A percentile compares a stretch with the other conserved stretches of the same genome.
These are phyloP conservation scores for Backusella parvicylindrica DNA, from an alignment of 192 early-diverging fungal genomes.

Conservation along the genomic window DNA sequence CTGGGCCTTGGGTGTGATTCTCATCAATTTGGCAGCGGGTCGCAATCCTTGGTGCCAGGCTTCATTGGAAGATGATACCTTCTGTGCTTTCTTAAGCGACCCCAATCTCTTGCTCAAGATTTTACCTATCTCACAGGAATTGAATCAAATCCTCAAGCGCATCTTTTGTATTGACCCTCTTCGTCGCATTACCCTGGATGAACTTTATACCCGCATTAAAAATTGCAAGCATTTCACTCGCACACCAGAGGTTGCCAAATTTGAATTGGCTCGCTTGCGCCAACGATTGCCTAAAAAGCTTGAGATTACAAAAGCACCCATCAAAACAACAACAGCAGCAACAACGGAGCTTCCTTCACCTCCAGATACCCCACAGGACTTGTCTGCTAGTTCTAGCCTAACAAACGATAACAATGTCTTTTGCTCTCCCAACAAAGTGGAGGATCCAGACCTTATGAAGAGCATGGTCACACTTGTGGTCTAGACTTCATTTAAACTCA, in stretches of 20 bases:
- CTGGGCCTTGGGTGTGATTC: slow-evolving; percentile 86
- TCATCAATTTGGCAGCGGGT: slow-evolving; percentile 84
- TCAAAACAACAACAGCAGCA: neutral
- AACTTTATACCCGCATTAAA: slow-evolving; percentile 38
- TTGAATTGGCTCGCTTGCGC: slow-evolving; percentile 13
- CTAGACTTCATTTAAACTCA: neutral
- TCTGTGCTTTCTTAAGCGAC: slow-evolving; percentile 64
- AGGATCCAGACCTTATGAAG: slow-evolving; percentile 7
- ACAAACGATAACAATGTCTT: neutral
- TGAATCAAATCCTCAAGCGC: slow-evolving; percentile 67
- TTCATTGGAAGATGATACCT: slow-evolving; percentile 70
- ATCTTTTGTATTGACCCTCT: slow-evolving; percentile 69
- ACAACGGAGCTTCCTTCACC: slow-evolving; percentile 4
- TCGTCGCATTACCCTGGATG: slow-evolving; percentile 46
- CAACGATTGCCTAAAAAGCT: neutral
- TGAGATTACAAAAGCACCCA: neutral
- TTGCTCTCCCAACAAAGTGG: neutral
- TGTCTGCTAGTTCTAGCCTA: neutral
- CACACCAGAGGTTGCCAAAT: slow-evolving; percentile 22
- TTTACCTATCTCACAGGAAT: slow-evolving; percentile 62
- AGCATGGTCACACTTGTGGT: slow-evolving; percentile 8
- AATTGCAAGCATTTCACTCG: slow-evolving; percentile 45
- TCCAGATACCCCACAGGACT: slow-evolving; percentile 1
- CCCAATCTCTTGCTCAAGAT: slow-evolving; percentile 61
- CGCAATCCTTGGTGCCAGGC: slow-evolving; percentile 80